Conservation (phyloP, 2,329 filamentous ascomycete species). For the Monilinia aucupariae region DNA sequence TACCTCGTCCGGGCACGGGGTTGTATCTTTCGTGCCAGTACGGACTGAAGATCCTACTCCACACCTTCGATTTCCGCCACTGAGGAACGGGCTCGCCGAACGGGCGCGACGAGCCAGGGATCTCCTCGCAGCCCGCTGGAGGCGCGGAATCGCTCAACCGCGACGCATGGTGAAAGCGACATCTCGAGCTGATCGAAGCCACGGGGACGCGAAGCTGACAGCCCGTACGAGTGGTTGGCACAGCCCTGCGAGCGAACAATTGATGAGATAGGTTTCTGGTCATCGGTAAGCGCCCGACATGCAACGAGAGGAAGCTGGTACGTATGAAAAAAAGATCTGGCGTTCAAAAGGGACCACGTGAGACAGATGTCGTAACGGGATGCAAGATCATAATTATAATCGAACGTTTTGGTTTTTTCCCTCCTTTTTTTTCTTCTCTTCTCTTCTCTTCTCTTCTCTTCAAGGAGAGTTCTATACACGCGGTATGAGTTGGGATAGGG, state of each 20-base stretch:
- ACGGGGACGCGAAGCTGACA: not conserved
- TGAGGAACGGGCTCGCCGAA: not conserved
- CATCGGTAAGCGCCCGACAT: not conserved
- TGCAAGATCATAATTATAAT: not conserved
- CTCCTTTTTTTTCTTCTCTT: too few species aligned
- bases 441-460: too few species aligned
- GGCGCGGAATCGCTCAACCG: not conserved
- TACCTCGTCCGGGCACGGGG: accelerated
- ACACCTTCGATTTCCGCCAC: slow-evolving; percentile 12
- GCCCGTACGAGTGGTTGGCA: too few species aligned
- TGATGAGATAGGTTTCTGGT: not conserved
- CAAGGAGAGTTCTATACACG: not conserved
- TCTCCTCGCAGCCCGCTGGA: too few species aligned
- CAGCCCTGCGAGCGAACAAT: not conserved
- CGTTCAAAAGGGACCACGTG: not conserved
- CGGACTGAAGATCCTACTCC: slow-evolving; percentile 8
- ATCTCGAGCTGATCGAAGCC: not conserved
- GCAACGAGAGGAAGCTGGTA: not conserved
- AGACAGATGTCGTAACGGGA: not conserved
- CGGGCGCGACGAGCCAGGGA: too few species aligned
- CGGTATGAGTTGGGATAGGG: not conserved
- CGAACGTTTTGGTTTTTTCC: not conserved
- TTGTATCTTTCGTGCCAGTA: not conserved
- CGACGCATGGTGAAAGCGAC: not conserved
- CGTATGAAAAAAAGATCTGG: not conserved